A percentile compares a stretch with the other conserved stretches of the same genome.
Conservation (phyloP, 2,329 filamentous ascomycete species). For the Diaporthe citri region DNA sequence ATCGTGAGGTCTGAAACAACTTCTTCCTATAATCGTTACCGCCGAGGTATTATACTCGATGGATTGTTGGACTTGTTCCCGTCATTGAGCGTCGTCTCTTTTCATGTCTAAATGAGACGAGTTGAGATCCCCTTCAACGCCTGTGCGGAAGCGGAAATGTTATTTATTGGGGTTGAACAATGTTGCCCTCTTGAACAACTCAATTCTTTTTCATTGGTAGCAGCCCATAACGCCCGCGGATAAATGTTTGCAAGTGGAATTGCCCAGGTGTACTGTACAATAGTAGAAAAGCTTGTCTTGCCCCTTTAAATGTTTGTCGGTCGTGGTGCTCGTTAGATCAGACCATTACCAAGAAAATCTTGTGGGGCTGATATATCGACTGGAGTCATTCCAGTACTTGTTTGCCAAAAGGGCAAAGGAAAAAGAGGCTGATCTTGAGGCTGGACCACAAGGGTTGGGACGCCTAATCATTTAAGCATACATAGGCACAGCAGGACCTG, state of each 20-base stretch:
- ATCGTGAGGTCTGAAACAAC: background rate
- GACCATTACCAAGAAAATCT: background rate
- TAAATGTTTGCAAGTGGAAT: background rate
- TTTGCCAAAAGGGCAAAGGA: background rate
- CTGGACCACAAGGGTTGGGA: background rate
- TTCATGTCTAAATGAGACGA: background rate
- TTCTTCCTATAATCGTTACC: background rate
- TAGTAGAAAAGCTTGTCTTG: too few species aligned
- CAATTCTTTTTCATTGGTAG: too few species aligned
- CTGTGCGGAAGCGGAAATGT: too few species aligned
- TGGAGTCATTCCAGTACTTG: background rate
- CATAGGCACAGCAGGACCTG: background rate
- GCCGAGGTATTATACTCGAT: background rate
- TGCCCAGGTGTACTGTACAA: too few species aligned
- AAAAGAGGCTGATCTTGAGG: constrained; percentile 8
- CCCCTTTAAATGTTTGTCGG: background rate
- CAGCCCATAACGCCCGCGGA: background rate
- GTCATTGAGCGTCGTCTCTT: background rate
- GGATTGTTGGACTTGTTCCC: background rate
- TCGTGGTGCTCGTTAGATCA: background rate
- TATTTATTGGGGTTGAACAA: too few species aligned
- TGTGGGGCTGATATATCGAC: constrained; percentile 1
- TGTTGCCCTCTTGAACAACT: too few species aligned
- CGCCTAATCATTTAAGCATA: constrained; percentile 18
- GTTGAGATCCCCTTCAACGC: background rate